Evolutionary conservation across 495 filamentous ascomycete species (phyloP).

Genomic region (Aspergillus steynii): DNA sequence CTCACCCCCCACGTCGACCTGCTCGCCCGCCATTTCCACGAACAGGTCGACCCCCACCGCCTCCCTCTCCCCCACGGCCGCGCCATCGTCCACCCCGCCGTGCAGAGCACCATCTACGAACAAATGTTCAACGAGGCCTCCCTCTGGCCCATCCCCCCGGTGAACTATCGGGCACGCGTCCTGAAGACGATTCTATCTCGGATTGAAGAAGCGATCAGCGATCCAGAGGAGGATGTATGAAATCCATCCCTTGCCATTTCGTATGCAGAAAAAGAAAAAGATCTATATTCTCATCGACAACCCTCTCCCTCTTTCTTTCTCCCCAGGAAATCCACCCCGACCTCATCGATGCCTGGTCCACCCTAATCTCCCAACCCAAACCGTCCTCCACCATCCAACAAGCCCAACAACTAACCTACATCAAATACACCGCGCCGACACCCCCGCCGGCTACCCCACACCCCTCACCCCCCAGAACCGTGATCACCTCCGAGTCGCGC

Average conservation of each 20-base stretch:
- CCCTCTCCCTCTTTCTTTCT: constrained; percentile 3
- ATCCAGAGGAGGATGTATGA: constrained; percentile 86
- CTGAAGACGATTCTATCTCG: constrained; percentile 66
- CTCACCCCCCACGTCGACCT: constrained; percentile 16
- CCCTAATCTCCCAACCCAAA: constrained; percentile 57
- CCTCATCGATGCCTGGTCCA: constrained; percentile 61
- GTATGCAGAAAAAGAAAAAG: constrained; percentile 6
- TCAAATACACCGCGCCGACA: constrained; percentile 65
- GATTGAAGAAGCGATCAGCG: constrained; percentile 66
- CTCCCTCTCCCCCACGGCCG: constrained; percentile 56
- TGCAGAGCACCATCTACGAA: constrained; percentile 64
- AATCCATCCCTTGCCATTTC: constrained; percentile 5
- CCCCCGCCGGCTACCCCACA: constrained; percentile 41
- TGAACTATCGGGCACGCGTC: constrained; percentile 66
- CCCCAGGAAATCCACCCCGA: constrained; percentile 73
- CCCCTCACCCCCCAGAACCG: constrained; percentile 19
- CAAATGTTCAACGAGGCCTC: constrained; percentile 60
- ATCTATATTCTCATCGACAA: background rate
- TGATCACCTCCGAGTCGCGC: constrained; percentile 62
- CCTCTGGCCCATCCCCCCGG: constrained; percentile 57
- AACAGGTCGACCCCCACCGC: constrained; percentile 57
- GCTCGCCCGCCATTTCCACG: constrained; percentile 61
- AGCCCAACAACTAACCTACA: constrained; percentile 73
- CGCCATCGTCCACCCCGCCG: constrained; percentile 49
- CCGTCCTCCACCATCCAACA: constrained; percentile 55